Conservation (phyloP, 2,329 filamentous ascomycete genomes). For the Colletotrichum godetiae region DNA sequence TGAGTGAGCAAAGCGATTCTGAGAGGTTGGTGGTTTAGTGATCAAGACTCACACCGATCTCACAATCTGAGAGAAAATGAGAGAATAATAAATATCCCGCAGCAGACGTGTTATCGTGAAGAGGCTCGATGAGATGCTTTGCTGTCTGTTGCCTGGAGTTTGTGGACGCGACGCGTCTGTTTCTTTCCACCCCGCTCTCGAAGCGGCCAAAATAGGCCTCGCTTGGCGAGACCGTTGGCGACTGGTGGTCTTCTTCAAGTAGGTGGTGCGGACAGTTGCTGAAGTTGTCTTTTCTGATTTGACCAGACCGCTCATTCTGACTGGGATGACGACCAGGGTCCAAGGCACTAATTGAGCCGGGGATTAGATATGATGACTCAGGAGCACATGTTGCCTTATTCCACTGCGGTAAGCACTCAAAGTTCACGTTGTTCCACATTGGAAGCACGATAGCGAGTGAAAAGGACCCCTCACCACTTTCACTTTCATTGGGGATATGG, state of each 20-base stretch:
- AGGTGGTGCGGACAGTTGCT: conserved; percentile 26
- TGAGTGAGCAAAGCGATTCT: neutral
- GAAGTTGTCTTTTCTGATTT: conserved; percentile 5
- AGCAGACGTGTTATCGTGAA: neutral
- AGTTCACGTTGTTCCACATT: neutral
- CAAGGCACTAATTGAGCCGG: neutral
- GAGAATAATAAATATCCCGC: neutral
- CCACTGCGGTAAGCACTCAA: neutral
- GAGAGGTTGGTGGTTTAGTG: neutral
- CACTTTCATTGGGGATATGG: neutral
- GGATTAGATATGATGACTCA: neutral
- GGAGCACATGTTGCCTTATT: neutral
- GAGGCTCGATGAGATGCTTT: neutral
- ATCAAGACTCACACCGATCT: neutral
- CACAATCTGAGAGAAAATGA: neutral
- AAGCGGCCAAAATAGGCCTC: neutral
- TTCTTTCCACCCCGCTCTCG: conserved; percentile 15
- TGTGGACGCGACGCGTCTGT: conserved; percentile 31
- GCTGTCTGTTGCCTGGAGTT: neutral
- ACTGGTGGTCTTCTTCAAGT: conserved; percentile 5
- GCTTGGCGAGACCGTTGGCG: neutral
- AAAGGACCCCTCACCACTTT: neutral
- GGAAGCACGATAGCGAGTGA: neutral
- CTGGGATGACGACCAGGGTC: conserved; percentile 1
- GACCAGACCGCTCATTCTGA: neutral